These are phyloP conservation scores for Cystofilobasidium bisporidii DNA, from an alignment of 768 basidiomycete genomes.

Conservation along the genomic window DNA sequence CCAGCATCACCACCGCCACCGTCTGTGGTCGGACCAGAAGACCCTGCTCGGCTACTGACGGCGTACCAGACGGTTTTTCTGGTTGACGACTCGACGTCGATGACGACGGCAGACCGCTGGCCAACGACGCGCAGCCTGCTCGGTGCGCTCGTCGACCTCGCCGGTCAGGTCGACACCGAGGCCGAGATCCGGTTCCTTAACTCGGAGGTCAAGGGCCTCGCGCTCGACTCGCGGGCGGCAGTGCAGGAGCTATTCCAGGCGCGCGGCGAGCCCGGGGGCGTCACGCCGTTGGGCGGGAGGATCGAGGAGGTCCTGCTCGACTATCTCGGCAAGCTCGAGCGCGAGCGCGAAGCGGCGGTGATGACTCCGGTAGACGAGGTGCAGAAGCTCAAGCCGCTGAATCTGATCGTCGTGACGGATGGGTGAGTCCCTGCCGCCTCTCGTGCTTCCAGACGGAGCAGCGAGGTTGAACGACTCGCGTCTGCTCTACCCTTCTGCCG, in stretches of 20 bases:
- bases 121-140: background rate
- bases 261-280: constrained; percentile 11
- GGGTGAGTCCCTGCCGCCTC: background rate
- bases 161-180: constrained; percentile 3
- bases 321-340: constrained; percentile 12
- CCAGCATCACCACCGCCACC: background rate
- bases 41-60: constrained; percentile 13
- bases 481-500: background rate
- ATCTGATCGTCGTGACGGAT: constrained; percentile 26
- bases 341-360: constrained; percentile 12
- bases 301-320: constrained; percentile 18
- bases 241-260: constrained; percentile 8
- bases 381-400: constrained; percentile 9
- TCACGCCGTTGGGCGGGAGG: constrained; percentile 7
- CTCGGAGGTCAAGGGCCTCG: background rate
- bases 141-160: constrained; percentile 19
- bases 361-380: background rate
- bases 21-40: background rate
- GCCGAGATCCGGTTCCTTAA: constrained; percentile 19
- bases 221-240: background rate
- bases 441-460: background rate
- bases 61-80: constrained; percentile 11
- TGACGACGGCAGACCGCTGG: constrained; percentile 12
- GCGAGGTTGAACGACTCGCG: no score
- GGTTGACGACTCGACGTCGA: constrained; percentile 21